These are phyloP conservation scores for Magnolia changhungtana DNA, from an alignment of 164 flowering plant species.

Conservation along the genomic window DNA sequence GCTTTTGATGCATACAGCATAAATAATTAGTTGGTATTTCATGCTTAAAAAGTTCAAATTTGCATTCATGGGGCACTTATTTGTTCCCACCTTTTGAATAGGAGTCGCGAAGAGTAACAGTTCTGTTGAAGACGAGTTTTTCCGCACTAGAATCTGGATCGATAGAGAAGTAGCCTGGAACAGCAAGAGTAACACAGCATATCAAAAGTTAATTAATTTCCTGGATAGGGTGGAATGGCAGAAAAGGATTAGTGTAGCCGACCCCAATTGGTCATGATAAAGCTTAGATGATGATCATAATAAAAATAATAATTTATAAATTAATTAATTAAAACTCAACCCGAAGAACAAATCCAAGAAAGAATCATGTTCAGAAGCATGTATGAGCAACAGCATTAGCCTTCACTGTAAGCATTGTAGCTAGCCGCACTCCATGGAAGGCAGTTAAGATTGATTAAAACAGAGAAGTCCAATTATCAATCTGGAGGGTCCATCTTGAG, in stretches of 20 bases:
- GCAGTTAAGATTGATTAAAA: background rate
- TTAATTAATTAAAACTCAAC: too few species aligned
- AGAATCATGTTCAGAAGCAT: too few species aligned
- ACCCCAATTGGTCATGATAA: too few species aligned
- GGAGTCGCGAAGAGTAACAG: conserved; percentile 75
- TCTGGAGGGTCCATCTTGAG: background rate
- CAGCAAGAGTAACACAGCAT: background rate
- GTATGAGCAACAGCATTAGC: too few species aligned
- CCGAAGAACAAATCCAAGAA: too few species aligned
- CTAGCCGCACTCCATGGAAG: background rate
- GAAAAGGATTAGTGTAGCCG: background rate
- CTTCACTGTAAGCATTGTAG: too few species aligned
- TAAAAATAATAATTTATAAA: too few species aligned
- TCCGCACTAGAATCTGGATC: conserved; percentile 75
- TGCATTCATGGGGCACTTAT: conserved; percentile 3
- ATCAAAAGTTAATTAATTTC: background rate
- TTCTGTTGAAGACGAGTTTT: conserved; percentile 79
- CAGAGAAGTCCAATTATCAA: background rate
- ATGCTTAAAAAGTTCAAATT: background rate
- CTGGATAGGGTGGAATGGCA: background rate
- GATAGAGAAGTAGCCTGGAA: conserved; percentile 75
- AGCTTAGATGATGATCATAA: background rate
- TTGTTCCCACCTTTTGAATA: conserved; percentile 60
- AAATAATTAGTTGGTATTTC: background rate
- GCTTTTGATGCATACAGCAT: background rate